Percentiles rank a stretch among this genome's conserved stretches.
phyloP scores from a whole-genome alignment of 2,329 filamentous ascomycete genomes.

The Chrysoporthe deuterocubensis region DNA sequence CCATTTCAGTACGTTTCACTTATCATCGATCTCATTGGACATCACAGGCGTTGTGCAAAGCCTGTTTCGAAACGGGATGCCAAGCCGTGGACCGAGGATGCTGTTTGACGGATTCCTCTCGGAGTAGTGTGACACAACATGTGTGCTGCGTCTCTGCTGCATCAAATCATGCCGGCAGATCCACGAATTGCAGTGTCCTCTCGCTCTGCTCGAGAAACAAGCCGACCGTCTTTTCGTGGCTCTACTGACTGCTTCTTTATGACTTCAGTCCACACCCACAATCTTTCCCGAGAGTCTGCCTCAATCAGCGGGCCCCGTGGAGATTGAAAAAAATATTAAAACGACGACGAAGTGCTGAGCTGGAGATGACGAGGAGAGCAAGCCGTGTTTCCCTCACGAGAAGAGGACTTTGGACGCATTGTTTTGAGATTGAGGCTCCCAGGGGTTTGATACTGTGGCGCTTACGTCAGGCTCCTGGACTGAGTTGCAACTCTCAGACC shows the following conservation, averaged over 20 bases:
- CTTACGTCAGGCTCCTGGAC: too few species aligned
- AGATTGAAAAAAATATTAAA: too few species aligned
- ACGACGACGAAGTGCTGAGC: too few species aligned
- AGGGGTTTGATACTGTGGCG: background rate
- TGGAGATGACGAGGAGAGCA: background rate
- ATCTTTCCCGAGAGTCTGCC: background rate
- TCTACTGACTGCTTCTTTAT: background rate
- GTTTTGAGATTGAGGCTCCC: background rate
- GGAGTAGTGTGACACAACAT: background rate
- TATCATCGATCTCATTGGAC: background rate
- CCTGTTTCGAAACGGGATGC: background rate
- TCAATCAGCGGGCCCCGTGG: too few species aligned
- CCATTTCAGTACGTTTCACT: background rate
- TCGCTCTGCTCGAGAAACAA: background rate
- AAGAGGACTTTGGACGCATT: background rate
- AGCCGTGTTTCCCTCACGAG: background rate
- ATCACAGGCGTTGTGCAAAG: background rate
- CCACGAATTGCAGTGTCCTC: background rate
- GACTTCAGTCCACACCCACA: background rate
- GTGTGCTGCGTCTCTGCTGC: background rate
- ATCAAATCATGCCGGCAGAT: background rate
- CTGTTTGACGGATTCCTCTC: background rate
- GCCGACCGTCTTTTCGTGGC: background rate
- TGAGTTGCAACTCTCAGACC: too few species aligned
- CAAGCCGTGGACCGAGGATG: background rate